A percentile compares a stretch with the other conserved stretches of the same genome.
These are phyloP conservation scores for Ceratocystis albifundus DNA, from an alignment of 2,329 filamentous ascomycete species.

Conservation along the genomic window DNA sequence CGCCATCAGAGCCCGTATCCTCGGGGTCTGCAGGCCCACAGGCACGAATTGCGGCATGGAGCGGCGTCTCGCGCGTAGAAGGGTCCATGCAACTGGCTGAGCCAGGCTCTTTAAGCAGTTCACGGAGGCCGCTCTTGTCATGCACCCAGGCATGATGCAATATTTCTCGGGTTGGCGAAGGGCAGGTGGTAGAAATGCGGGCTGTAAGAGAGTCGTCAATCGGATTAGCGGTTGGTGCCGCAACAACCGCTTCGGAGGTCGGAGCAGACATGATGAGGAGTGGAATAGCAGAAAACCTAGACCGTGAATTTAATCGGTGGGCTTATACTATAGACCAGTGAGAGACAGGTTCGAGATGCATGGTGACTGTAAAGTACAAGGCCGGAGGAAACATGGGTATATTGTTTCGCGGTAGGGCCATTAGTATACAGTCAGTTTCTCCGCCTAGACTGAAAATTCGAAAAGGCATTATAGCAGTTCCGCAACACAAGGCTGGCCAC, in stretches of 20 bases:
- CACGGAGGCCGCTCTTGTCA: constrained; percentile 54
- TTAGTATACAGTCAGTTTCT: background rate
- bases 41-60: constrained; percentile 81
- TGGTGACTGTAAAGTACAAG: background rate
- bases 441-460: background rate
- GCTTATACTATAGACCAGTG: background rate
- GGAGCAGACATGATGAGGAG: constrained; percentile 5
- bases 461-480: background rate
- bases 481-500: background rate
- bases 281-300: background rate
- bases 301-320: background rate
- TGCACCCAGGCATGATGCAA: constrained; percentile 46
- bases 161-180: constrained; percentile 40
- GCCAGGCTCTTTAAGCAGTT: constrained; percentile 53
- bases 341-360: background rate
- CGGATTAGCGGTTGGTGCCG: background rate
- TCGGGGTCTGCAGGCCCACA: constrained; percentile 39
- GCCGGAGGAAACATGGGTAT: background rate
- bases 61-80: constrained; percentile 71
- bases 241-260: background rate
- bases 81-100: constrained; percentile 69
- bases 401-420: background rate
- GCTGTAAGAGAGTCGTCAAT: constrained; percentile 41
- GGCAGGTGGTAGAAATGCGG: constrained; percentile 44
- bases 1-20: constrained; percentile 28